Conservation (phyloP, 2,329 filamentous ascomycete genomes). For the Fusarium austroafricanum region DNA sequence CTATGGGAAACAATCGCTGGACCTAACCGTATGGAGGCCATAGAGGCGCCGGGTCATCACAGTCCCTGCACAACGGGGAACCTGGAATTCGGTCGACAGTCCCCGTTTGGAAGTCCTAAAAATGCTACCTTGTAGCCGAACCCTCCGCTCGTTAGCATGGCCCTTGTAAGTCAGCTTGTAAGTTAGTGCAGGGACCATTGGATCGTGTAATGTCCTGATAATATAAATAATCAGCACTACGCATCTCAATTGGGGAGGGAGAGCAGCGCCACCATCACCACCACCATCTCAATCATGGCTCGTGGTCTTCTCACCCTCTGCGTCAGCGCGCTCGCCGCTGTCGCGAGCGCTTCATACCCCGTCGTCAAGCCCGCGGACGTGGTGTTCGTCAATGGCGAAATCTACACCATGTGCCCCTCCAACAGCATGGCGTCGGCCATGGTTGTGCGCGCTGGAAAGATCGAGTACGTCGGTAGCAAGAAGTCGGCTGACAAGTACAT, state of each 20-base stretch:
- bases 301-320: constrained; percentile 32
- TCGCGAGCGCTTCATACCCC: constrained; percentile 4
- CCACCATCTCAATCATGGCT: constrained; percentile 19
- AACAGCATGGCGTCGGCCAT: constrained; percentile 33
- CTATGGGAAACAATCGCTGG: not conserved
- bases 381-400: constrained; percentile 45
- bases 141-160: not conserved
- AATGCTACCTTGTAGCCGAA: not conserved
- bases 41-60: constrained; percentile 7
- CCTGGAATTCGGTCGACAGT: not conserved
- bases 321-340: constrained; percentile 27
- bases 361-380: constrained; percentile 33
- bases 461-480: constrained; percentile 39
- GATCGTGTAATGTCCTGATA: not conserved
- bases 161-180: not conserved
- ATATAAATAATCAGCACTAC: not conserved
- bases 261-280: not conserved
- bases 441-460: constrained; percentile 37
- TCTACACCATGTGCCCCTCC: constrained; percentile 40
- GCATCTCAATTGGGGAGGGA: not conserved
- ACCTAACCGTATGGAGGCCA: constrained; percentile 8
- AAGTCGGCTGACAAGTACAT: constrained; percentile 37
- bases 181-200: not conserved
- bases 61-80: not conserved
- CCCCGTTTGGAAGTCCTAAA: not conserved